A percentile compares a stretch with the other conserved stretches of the same genome.
Evolutionary conservation across 805 yeast genomes (phyloP).

Genomic region (Candida multigemmis): DNA sequence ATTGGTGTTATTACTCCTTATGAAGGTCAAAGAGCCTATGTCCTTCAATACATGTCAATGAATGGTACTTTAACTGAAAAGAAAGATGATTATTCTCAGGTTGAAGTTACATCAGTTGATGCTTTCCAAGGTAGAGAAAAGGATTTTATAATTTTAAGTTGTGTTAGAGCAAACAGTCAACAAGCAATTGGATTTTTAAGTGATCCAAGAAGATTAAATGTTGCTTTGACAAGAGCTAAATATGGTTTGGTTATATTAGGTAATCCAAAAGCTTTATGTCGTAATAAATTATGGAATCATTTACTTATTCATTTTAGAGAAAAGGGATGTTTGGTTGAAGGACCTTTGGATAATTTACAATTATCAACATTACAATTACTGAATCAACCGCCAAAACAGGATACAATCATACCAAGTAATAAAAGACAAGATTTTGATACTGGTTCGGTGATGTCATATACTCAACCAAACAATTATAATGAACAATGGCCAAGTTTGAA

Average conservation of each 20-base stretch:
- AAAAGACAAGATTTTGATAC: not conserved
- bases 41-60: constrained; percentile 68
- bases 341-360: constrained; percentile 72
- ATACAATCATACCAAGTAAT: not conserved
- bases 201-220: constrained; percentile 36
- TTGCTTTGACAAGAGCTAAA: constrained; percentile 35
- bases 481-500: constrained; percentile 20
- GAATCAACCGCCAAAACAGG: constrained; percentile 16
- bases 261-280: constrained; percentile 69
- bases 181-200: constrained; percentile 33
- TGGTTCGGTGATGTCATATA: constrained; percentile 9
- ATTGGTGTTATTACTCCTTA: constrained; percentile 94
- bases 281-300: constrained; percentile 70
- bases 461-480: constrained; percentile 4
- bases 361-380: constrained; percentile 52
- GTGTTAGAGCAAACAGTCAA: constrained; percentile 35
- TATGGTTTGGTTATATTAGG: constrained; percentile 55
- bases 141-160: constrained; percentile 32
- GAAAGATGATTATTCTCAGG: constrained; percentile 53
- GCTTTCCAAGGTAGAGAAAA: constrained; percentile 38
- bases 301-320: constrained; percentile 72
- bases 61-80: constrained; percentile 51
- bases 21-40: constrained; percentile 84
- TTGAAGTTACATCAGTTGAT: constrained; percentile 66
- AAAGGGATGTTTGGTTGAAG: constrained; percentile 83